phyloP scores from a whole-genome alignment of 2,329 filamentous ascomycete species.

The Talaromyces sp. region DNA sequence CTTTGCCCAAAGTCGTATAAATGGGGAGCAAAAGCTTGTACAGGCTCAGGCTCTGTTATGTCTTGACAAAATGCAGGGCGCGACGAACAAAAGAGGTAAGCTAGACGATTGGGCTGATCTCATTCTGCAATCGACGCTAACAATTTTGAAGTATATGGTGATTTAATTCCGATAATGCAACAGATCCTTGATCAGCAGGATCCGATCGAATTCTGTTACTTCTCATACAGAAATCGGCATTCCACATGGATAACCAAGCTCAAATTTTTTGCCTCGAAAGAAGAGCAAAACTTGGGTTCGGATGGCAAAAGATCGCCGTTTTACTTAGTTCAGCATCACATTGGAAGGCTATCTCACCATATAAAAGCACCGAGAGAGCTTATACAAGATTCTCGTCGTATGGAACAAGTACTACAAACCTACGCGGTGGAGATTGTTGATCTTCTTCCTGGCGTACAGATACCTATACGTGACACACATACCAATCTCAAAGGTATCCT shows the following conservation, averaged over 20 bases:
- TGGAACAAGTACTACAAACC: conserved; percentile 25
- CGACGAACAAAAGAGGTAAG: conserved; percentile 8
- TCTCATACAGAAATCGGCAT: conserved; percentile 19
- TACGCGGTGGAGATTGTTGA: conserved; percentile 32
- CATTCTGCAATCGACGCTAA: background rate
- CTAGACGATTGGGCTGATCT: conserved; percentile 13
- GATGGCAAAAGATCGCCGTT: conserved; percentile 23
- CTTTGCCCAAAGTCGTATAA: conserved; percentile 19
- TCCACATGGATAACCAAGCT: conserved; percentile 15
- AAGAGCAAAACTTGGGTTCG: conserved; percentile 6
- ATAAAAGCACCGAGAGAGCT: conserved; percentile 40
- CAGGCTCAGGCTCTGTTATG: conserved; percentile 16
- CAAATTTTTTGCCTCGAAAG: background rate
- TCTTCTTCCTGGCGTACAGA: conserved; percentile 21
- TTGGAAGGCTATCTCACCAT: conserved; percentile 48
- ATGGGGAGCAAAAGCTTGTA: conserved; percentile 12
- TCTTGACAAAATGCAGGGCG: conserved; percentile 7
- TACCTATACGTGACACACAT: conserved; percentile 21
- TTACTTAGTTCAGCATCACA: conserved; percentile 35
- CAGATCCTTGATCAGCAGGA: conserved; percentile 6
- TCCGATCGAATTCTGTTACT: conserved; percentile 18
- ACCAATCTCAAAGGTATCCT: conserved; percentile 25
- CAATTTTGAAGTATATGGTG: conserved; percentile 9
- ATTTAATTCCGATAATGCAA: conserved; percentile 5
- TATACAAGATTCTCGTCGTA: conserved; percentile 27